Evolutionary conservation across 2,329 filamentous ascomycete species (phyloP).

Genomic region (Shiraia bambusicola): DNA sequence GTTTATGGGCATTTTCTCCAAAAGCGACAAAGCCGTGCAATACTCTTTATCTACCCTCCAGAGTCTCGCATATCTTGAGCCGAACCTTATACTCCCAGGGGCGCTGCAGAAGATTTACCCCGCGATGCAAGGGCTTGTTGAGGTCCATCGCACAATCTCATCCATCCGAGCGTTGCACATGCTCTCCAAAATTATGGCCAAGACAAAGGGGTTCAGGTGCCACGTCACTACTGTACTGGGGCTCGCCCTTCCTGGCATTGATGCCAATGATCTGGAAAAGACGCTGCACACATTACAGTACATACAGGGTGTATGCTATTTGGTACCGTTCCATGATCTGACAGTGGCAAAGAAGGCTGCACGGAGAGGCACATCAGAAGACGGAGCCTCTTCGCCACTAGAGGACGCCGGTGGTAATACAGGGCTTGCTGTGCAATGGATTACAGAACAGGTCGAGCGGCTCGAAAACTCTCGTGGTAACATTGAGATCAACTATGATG

Average conservation of each 20-base stretch:
- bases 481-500: constrained; percentile 80
- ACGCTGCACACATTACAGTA: constrained; percentile 92
- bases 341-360: constrained; percentile 55
- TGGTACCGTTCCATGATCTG: constrained; percentile 86
- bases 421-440: constrained; percentile 81
- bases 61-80: constrained; percentile 85
- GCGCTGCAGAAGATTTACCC: constrained; percentile 95
- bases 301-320: constrained; percentile 93
- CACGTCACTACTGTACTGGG: constrained; percentile 94
- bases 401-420: constrained; percentile 45
- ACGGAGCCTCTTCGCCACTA: constrained; percentile 37
- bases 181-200: constrained; percentile 85
- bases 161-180: constrained; percentile 90
- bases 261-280: constrained; percentile 96
- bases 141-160: constrained; percentile 94
- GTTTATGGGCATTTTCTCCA: constrained; percentile 98
- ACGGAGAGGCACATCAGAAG: constrained; percentile 11
- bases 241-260: constrained; percentile 88
- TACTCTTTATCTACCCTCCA: constrained; percentile 91
- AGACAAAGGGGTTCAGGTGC: constrained; percentile 93
- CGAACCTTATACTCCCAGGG: constrained; percentile 86
- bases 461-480: constrained; percentile 87
- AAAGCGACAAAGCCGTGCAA: constrained; percentile 87
- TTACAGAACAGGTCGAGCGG: constrained; percentile 88
- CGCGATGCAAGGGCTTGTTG: constrained; percentile 91